Base-by-base conservation (phyloP, 169 alveolate genomes). In the Plasmodium vivax region DNA sequence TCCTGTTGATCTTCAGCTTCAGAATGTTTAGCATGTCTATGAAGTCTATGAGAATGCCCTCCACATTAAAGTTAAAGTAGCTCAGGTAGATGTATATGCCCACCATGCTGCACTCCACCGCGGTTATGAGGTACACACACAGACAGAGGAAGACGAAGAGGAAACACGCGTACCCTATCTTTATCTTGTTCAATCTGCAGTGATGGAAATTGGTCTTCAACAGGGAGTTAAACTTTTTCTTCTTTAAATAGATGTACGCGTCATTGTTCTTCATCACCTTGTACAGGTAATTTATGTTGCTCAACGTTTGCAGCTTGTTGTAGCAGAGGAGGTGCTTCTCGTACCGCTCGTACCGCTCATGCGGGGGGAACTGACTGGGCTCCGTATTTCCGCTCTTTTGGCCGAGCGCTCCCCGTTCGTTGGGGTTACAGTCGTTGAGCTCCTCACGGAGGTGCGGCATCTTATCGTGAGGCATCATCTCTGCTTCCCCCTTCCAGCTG, bases 11-110 rank as follows among this genome's bases (percentile, higher is more conserved):
- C 36, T 90, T 90, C 47, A 90, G 41, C 72, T 90, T 80, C 54
- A 90, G 56, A 27, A 80, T 90, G 54, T 90, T 90, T n/a, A 90
- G 82, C 94, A 90, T 90, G 58, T 90, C 94, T 9, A 58, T 73
- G 45, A 38, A 90, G 43, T 90, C 94, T 32, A 90, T 80, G 68
- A 90, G 16, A 2, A 90, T 45, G 0, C 94, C 90, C 47, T 90
- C 94, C 19, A 90, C 83, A 23, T 90, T 90, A 19, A 90, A 90
- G 51, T 90, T 90, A 54, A 90, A 90, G 51, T 80, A 90, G 12
- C 90, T 90, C 27, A 90, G 51, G 58, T 90, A 79, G 43, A 79
- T 90, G 34, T 90, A 90, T 73, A 90, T 90, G 0, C 94, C 94
- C 5, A 90, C 43, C 82, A 90, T 80, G 72, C 54, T 71, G 27